Base-by-base conservation (phyloP, 306 rosid species). In the Nissolia schottii region DNA sequence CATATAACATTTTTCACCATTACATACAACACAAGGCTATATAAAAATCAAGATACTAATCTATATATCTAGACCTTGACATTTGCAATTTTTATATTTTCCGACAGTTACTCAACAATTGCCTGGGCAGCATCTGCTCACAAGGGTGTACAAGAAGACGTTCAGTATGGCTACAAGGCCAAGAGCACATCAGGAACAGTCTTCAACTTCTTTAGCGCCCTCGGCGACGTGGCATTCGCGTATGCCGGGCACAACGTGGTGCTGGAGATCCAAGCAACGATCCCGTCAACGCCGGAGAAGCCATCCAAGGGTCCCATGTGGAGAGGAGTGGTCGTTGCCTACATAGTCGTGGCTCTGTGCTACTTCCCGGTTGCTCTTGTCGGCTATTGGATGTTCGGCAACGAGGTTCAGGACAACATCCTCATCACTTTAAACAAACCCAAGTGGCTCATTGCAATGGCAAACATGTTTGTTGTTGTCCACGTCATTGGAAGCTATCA, bases 231-330 rank as follows among this genome's bases (percentile, higher is more conserved):
- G 2, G 97, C 92, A 20, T 91, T 89, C 56, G 97, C 97, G 5
- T 91, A 82, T 28, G 91, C 97, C 1, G 96, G 93, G 22, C 96
- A 89, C 77, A 89, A 89, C 14, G 96, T 91, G 63, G 97, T 82
- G 32, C 20, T 91, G 55, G 97, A 91, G 79, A 92, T 92, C 61
- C 97, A 92, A 67, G 96, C 96, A 67, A 89, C 96, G n/a, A 83
- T 89, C 41, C 97, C 97, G 8, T 89, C 97, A 3, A 84, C 88
- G 4, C 91, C 93, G 0, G 93, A 82, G 53, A 89, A 81, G 57
- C 96, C 93, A 22, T 89, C 97, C 2, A 92, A 92, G 74, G 78
- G 82, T 24, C 87, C 91, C 18, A 92, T 92, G 96, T 89, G 97
- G 96, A 80, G 63, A 73, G 97, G 93, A 24, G 89, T 87, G 5